phyloP scores from a whole-genome alignment of 441 rosid species.

The Manihot esculenta region DNA sequence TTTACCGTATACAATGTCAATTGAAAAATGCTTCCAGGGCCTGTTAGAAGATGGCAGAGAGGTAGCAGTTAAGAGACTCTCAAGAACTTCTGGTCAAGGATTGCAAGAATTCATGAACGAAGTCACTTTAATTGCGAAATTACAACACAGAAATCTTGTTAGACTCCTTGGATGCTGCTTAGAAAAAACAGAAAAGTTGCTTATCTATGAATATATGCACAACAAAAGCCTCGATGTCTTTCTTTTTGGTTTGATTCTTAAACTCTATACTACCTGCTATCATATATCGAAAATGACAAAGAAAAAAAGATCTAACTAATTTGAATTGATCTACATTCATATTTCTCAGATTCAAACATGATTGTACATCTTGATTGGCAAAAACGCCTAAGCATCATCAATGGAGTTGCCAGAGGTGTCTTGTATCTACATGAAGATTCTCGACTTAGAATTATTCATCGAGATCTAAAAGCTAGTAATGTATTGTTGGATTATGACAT shows the following conservation, averaged over 20 bases:
- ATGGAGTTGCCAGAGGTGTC: constrained; percentile 36
- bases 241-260: constrained; percentile 26
- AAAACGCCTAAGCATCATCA: constrained; percentile 27
- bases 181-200: constrained; percentile 27
- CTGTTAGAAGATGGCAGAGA: not conserved
- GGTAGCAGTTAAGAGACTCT: constrained; percentile 7
- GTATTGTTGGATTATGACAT: constrained; percentile 33
- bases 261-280: not conserved
- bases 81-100: constrained; percentile 12
- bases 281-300: not conserved
- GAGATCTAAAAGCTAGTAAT: constrained; percentile 41
- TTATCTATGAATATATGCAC: constrained; percentile 34
- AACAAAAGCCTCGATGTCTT: constrained; percentile 37
- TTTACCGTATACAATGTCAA: not conserved
- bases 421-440: constrained; percentile 43
- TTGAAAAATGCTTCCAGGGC: not conserved
- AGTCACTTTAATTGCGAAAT: constrained; percentile 24
- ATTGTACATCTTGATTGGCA: constrained; percentile 31
- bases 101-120: constrained; percentile 23
- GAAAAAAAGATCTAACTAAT: not conserved
- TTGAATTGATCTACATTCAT: not conserved
- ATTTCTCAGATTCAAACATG: constrained; percentile 26
- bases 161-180: constrained; percentile 34
- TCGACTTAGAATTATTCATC: constrained; percentile 14
- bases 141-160: constrained; percentile 37